Percentiles rank a stretch among this genome's conserved stretches.
phyloP scores from a whole-genome alignment of 2,329 filamentous ascomycete genomes.

The Rosellinia necatrix region DNA sequence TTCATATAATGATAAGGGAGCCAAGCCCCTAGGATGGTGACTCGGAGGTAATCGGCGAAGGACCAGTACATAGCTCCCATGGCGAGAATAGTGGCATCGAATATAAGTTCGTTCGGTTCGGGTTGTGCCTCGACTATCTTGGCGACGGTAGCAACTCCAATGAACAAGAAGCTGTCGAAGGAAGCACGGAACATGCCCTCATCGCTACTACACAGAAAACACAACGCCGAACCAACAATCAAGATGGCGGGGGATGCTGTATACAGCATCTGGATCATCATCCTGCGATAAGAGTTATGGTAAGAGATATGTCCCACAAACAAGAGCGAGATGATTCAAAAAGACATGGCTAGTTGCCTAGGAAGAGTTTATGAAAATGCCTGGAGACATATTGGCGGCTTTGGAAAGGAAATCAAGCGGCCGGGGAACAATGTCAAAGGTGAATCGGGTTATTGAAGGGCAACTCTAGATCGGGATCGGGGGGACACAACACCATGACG shows the following conservation, averaged over 20 bases:
- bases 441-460: background rate
- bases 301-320: background rate
- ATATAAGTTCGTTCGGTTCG: background rate
- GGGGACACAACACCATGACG: background rate
- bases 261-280: slow-evolving; percentile 16
- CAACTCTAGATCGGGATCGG: background rate
- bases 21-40: slow-evolving; percentile 10
- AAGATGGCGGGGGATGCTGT: background rate
- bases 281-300: slow-evolving; percentile 3
- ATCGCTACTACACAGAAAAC: slow-evolving; percentile 1
- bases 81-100: slow-evolving; percentile 4
- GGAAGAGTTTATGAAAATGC: too few relatives aligned
- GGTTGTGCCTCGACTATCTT: background rate
- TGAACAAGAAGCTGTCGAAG: background rate
- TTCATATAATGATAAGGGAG: slow-evolving; percentile 16
- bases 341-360: too few relatives aligned
- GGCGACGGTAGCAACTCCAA: background rate
- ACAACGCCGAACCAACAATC: background rate
- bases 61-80: background rate
- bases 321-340: background rate
- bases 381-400: too few relatives aligned
- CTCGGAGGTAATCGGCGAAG: background rate
- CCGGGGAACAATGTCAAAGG: too few relatives aligned
- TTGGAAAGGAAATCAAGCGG: too few relatives aligned
- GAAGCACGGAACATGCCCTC: background rate